Conservation (phyloP, 2,329 filamentous ascomycete species). For the Orbilia ellipsospora region DNA sequence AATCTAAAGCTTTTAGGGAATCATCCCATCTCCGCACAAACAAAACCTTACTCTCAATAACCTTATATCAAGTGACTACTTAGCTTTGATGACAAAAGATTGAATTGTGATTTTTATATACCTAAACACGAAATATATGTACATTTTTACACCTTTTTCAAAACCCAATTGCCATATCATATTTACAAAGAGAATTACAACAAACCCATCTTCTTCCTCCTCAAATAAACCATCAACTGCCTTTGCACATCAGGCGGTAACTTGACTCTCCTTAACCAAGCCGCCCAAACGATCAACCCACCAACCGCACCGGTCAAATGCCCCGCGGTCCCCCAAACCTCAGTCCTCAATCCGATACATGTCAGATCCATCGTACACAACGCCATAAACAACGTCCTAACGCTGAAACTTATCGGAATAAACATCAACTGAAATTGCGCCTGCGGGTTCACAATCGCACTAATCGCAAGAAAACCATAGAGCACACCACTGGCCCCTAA, state of each 20-base stretch:
- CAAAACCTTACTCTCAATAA: background rate
- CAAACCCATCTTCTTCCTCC: slow-evolving; percentile 44
- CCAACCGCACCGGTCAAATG: slow-evolving; percentile 42
- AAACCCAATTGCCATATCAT: no score
- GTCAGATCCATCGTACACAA: slow-evolving; percentile 29
- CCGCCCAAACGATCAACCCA: slow-evolving; percentile 34
- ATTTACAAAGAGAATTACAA: background rate
- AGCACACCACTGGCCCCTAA: slow-evolving; percentile 35
- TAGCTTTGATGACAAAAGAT: no score
- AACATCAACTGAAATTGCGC: slow-evolving; percentile 53
- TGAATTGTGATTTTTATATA: background rate
- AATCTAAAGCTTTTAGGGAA: slow-evolving; percentile 26
- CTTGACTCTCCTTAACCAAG: slow-evolving; percentile 49
- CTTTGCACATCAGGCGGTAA: slow-evolving; percentile 43
- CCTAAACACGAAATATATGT: background rate
- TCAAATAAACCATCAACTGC: slow-evolving; percentile 46
- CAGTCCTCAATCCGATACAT: slow-evolving; percentile 23
- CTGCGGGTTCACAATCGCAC: slow-evolving; percentile 46
- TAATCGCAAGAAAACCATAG: slow-evolving; percentile 33
- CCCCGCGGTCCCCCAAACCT: slow-evolving; percentile 29
- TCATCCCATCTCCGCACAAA: slow-evolving; percentile 46
- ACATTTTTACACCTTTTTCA: background rate
- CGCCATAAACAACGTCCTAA: slow-evolving; percentile 48
- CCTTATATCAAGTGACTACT: no score
- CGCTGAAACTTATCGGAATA: slow-evolving; percentile 44